Evolutionary conservation across 208 protist genomes (phyloP).

Genomic region (Trypanosoma platydactyli): DNA sequence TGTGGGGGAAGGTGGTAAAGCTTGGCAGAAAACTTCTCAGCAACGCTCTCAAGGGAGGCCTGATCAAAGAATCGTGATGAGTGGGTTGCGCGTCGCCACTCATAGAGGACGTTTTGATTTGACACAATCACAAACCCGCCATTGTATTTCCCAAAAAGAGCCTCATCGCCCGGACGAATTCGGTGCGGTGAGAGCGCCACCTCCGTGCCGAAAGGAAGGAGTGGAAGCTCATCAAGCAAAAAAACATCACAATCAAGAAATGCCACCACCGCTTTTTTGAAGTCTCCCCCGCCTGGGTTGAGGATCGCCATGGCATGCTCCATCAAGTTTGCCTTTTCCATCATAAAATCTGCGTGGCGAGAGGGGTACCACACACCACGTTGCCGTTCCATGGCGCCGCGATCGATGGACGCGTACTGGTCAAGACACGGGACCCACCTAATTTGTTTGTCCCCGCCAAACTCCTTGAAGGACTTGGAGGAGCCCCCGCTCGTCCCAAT

Average conservation of each 20-base stretch:
- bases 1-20: slow-evolving; percentile 56
- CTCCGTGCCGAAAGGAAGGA: slow-evolving; percentile 27
- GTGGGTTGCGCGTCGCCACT: slow-evolving; percentile 63
- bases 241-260: slow-evolving; percentile 84
- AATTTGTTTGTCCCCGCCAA: slow-evolving; percentile 36
- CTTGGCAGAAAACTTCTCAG: slow-evolving; percentile 28
- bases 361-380: slow-evolving; percentile 69
- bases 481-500: slow-evolving; percentile 12
- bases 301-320: slow-evolving; percentile 48
- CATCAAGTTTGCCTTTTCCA: slow-evolving; percentile 86
- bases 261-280: slow-evolving; percentile 24
- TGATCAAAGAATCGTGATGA: slow-evolving; percentile 79
- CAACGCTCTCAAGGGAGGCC: slow-evolving; percentile 64
- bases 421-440: slow-evolving; percentile 74
- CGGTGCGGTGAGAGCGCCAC: slow-evolving; percentile 69
- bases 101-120: slow-evolving; percentile 40
- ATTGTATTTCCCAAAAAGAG: slow-evolving; percentile 74
- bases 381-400: slow-evolving; percentile 65
- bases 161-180: slow-evolving; percentile 49
- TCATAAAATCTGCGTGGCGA: slow-evolving; percentile 83
- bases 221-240: slow-evolving; percentile 48
- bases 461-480: slow-evolving; percentile 17
- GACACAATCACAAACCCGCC: slow-evolving; percentile 60
- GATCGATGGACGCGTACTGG: slow-evolving; percentile 49
- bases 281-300: slow-evolving; percentile 2